Evolutionary conservation across 108 stramenopile species (phyloP).

Genomic region (Cyclotella kingstonii): DNA sequence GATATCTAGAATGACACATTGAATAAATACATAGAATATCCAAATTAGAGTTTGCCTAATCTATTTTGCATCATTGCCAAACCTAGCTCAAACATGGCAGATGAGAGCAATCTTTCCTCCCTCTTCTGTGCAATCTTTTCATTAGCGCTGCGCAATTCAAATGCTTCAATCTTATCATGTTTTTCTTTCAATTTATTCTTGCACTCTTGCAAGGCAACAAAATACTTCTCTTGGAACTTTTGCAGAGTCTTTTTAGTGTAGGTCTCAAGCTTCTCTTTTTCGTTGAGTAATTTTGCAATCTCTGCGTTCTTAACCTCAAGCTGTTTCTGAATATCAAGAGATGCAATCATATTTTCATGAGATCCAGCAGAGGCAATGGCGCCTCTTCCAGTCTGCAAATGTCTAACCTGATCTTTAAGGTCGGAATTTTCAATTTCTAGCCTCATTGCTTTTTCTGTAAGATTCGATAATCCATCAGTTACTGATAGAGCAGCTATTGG

Average conservation of each 20-base stretch:
- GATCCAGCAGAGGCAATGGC: conserved; percentile 25
- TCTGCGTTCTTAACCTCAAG: conserved; percentile 68
- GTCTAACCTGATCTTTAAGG: conserved; percentile 63
- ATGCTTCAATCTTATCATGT: conserved; percentile 57
- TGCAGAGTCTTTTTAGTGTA: conserved; percentile 92
- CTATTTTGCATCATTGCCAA: conserved; percentile 85
- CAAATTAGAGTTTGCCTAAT: conserved; percentile 32
- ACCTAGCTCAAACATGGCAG: conserved; percentile 90
- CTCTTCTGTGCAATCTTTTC: conserved; percentile 88
- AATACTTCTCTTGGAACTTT: conserved; percentile 94
- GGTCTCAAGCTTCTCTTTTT: conserved; percentile 91
- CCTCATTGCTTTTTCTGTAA: conserved; percentile 68
- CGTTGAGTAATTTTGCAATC: conserved; percentile 76
- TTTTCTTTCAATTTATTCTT: conserved; percentile 91
- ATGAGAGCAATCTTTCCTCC: conserved; percentile 86
- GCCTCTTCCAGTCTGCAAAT: conserved; percentile 35
- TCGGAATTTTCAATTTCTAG: conserved; percentile 72
- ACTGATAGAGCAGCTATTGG: conserved; percentile 37
- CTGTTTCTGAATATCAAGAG: conserved; percentile 54
- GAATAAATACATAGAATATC: not conserved
- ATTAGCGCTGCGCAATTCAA: conserved; percentile 62
- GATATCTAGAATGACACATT: not conserved
- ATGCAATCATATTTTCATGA: conserved; percentile 15
- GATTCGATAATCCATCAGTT: conserved; percentile 30
- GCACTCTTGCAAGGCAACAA: conserved; percentile 88